phyloP scores from a whole-genome alignment of 2,329 filamentous ascomycete species.

The Fonsecaea monophora region DNA sequence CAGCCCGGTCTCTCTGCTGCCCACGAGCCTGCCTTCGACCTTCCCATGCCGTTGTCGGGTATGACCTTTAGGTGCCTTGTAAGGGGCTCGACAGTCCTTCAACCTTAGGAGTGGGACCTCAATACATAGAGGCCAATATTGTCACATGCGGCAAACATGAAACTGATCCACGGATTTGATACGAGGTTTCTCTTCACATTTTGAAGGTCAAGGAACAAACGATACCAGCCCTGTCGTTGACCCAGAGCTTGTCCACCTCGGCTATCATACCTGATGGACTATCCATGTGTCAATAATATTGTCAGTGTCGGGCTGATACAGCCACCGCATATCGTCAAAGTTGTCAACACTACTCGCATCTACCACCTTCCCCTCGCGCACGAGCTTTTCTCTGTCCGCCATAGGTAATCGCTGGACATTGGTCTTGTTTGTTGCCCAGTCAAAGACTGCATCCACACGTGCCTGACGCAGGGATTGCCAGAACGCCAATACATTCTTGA shows the following conservation, averaged over 20 bases:
- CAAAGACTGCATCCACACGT: conserved; percentile 57
- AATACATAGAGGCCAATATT: neutral
- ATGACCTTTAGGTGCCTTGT: too few species aligned
- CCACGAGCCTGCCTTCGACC: neutral
- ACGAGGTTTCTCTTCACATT: neutral
- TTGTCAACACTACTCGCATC: conserved; percentile 36
- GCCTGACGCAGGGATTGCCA: conserved; percentile 60
- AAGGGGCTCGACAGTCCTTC: neutral
- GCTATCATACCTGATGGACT: neutral
- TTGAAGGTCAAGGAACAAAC: too few species aligned
- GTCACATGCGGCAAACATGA: neutral
- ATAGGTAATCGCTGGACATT: conserved; percentile 56
- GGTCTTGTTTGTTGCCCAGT: conserved; percentile 55
- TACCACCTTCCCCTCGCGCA: conserved; percentile 21
- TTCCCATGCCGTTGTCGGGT: neutral
- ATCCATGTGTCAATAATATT: conserved; percentile 44
- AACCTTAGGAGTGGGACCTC: neutral
- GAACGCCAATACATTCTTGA: conserved; percentile 44
- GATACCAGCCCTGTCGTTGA: too few species aligned
- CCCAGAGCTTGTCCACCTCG: neutral
- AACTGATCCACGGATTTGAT: neutral
- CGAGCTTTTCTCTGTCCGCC: conserved; percentile 26
- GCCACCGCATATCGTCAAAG: conserved; percentile 51
- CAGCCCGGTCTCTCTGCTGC: neutral
- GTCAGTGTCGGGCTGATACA: conserved; percentile 53